Evolutionary conservation across 345 rosid species (phyloP).

Genomic region (Salix brachista): DNA sequence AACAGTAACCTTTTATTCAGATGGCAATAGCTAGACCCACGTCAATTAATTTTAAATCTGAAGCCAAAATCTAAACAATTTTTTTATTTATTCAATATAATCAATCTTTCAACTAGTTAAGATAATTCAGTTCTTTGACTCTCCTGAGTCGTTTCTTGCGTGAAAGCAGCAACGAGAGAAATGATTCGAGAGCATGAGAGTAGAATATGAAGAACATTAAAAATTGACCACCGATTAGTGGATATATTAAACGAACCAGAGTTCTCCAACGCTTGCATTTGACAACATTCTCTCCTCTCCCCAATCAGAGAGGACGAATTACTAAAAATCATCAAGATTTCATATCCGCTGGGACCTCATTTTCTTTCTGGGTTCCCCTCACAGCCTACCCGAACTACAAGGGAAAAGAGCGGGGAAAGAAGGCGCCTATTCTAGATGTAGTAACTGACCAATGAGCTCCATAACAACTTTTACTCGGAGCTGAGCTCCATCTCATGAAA

Average conservation of each 20-base stretch:
- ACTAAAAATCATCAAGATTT: conserved; percentile 5
- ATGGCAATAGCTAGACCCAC: no score
- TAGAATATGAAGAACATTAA: not conserved
- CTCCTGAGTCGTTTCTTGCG: no score
- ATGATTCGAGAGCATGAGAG: not conserved
- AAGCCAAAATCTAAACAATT: no score
- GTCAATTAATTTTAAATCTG: no score
- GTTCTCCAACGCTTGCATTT: conserved; percentile 10
- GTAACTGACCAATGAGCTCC: not conserved
- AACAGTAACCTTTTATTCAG: no score
- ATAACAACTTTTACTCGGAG: not conserved
- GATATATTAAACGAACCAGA: conserved; percentile 24
- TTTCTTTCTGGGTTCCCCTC: conserved; percentile 14
- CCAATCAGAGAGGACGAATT: not conserved
- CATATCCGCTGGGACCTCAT: conserved; percentile 6
- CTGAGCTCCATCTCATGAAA: conserved; percentile 32
- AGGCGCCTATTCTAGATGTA: not conserved
- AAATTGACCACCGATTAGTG: conserved; percentile 35
- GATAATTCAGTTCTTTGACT: no score
- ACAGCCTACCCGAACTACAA: conserved; percentile 20
- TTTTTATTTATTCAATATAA: no score
- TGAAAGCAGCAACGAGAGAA: no score
- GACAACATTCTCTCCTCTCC: conserved; percentile 9
- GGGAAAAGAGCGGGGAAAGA: not conserved
- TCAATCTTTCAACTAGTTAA: no score